phyloP scores from a whole-genome alignment of 257 asterid species.

The Ehretia macrophylla region DNA sequence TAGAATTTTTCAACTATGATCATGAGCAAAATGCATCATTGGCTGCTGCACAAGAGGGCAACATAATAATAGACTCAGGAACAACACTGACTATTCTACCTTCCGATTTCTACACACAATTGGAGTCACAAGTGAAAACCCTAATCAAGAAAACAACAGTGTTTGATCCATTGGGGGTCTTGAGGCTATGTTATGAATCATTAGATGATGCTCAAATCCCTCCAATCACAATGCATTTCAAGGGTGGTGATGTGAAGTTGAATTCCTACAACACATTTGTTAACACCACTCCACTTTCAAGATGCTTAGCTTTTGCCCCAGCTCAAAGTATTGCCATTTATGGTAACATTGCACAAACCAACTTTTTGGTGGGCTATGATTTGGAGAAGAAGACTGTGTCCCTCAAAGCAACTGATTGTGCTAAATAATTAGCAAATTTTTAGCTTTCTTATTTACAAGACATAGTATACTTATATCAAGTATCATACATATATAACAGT shows the following conservation, averaged over 20 bases:
- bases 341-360: slow-evolving; percentile 32
- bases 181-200: slow-evolving; percentile 5
- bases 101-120: neutral
- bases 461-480: too few species aligned
- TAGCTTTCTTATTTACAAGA: too few species aligned
- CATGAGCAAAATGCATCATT: neutral
- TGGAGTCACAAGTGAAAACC: neutral
- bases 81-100: slow-evolving; percentile 30
- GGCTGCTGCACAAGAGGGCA: slow-evolving; percentile 13
- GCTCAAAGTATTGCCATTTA: slow-evolving; percentile 13
- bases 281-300: neutral
- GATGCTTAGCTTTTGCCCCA: slow-evolving; percentile 26
- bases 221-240: slow-evolving; percentile 20
- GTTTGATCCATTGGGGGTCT: neutral
- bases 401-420: slow-evolving; percentile 31
- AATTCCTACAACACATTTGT: slow-evolving; percentile 20
- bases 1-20: neutral
- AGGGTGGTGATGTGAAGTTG: slow-evolving; percentile 32
- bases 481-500: too few species aligned
- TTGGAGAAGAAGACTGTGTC: slow-evolving; percentile 17
- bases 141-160: neutral
- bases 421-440: neutral
- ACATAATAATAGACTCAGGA: slow-evolving; percentile 45
- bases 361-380: slow-evolving; percentile 36
- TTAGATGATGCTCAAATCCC: slow-evolving; percentile 4